A percentile compares a stretch with the other conserved stretches of the same genome.
Evolutionary conservation across 495 filamentous ascomycete species (phyloP).

Genomic region (Penicillium verhagenii): DNA sequence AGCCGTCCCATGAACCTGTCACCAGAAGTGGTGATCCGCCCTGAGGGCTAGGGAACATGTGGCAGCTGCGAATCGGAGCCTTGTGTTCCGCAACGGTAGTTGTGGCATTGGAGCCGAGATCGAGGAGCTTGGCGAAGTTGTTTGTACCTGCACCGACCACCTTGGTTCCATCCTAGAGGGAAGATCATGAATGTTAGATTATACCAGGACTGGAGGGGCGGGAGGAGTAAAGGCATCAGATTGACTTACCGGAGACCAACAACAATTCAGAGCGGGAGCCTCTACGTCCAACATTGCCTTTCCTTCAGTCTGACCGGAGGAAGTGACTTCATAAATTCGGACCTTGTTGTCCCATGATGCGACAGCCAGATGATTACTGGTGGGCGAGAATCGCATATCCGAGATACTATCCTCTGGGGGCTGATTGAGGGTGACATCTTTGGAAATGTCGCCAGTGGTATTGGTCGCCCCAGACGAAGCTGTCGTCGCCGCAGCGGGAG

Average conservation of each 20-base stretch:
- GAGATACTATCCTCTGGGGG: constrained; percentile 87
- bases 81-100: constrained; percentile 66
- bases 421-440: constrained; percentile 74
- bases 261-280: constrained; percentile 71
- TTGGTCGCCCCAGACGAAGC: constrained; percentile 54
- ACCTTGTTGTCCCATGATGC: constrained; percentile 94
- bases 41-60: constrained; percentile 64
- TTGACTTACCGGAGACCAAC: constrained; percentile 78
- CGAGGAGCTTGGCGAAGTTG: constrained; percentile 76
- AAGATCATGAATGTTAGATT: constrained; percentile 9
- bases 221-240: background rate
- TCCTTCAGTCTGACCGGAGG: constrained; percentile 66
- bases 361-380: constrained; percentile 75
- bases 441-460: constrained; percentile 85
- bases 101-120: constrained; percentile 59
- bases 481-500: constrained; percentile 40
- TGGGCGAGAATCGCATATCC: constrained; percentile 77
- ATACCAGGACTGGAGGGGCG: background rate
- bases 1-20: constrained; percentile 95
- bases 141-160: constrained; percentile 82
- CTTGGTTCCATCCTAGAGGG: constrained; percentile 66
- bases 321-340: constrained; percentile 84
- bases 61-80: constrained; percentile 72
- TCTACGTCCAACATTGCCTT: constrained; percentile 78
- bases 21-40: constrained; percentile 64